Percentiles rank a stretch among this genome's conserved stretches.
Evolutionary conservation across 352 stramenopile genomes (phyloP).

Genomic region (Globisporangium iwayamae): DNA sequence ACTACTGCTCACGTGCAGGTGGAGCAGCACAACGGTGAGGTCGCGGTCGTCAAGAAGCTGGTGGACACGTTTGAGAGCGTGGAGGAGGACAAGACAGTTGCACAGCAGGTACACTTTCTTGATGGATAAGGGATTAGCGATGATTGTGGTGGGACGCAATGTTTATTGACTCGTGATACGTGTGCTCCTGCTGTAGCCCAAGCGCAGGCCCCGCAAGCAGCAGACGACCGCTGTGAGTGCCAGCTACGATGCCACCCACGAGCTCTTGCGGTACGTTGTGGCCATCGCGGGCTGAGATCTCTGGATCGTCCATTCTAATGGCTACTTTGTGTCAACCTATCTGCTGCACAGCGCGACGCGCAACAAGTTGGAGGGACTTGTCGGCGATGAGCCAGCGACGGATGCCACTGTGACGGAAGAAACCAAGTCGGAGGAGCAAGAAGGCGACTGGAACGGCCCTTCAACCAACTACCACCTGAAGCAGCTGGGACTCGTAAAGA

Average conservation of each 20-base stretch:
- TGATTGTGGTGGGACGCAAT: not conserved
- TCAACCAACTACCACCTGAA: conserved; percentile 79
- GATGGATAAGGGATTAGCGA: not conserved
- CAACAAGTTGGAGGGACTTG: conserved; percentile 34
- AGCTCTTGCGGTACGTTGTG: conserved; percentile 29
- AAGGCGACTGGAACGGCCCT: conserved; percentile 44
- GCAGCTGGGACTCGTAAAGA: conserved; percentile 56
- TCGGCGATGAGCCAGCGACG: conserved; percentile 16
- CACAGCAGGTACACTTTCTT: conserved; percentile 11
- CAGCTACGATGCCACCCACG: conserved; percentile 23
- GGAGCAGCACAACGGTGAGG: not conserved
- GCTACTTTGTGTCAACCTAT: not conserved
- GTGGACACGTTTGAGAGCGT: conserved; percentile 3
- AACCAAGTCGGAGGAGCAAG: conserved; percentile 3
- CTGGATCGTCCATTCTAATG: not conserved
- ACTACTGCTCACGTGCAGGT: not conserved
- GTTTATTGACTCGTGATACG: not conserved
- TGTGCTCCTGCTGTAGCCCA: conserved; percentile 2
- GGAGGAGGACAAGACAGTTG: conserved; percentile 7
- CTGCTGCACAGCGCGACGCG: conserved; percentile 23
- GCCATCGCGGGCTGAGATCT: not conserved
- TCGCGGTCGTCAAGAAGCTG: not conserved
- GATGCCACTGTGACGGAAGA: conserved; percentile 9
- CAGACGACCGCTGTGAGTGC: conserved; percentile 9
- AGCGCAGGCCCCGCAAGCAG: conserved; percentile 5